Percentiles rank a stretch among this genome's conserved stretches.
Conservation (phyloP, 2,329 filamentous ascomycete species). For the Pseudocercospora macadamiae region DNA sequence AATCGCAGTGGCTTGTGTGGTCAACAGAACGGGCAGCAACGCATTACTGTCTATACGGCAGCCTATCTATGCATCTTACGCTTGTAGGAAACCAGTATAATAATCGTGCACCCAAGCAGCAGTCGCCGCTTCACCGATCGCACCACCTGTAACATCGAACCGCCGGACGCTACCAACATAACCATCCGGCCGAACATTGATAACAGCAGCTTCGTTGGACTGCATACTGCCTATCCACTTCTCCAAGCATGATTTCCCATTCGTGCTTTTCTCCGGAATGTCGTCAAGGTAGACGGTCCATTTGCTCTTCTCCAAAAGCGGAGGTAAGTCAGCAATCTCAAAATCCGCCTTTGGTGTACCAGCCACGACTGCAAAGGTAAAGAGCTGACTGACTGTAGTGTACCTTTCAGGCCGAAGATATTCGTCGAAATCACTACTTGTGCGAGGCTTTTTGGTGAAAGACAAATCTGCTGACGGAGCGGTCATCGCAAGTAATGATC, state of each 20-base stretch:
- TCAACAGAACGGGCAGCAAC: no score
- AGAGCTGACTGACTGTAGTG: slow-evolving; percentile 66
- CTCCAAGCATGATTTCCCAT: slow-evolving; percentile 57
- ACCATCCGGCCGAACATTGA: slow-evolving; percentile 72
- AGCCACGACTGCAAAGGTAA: slow-evolving; percentile 71
- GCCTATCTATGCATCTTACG: neutral
- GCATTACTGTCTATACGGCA: neutral
- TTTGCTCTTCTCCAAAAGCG: slow-evolving; percentile 63
- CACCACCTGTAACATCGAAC: slow-evolving; percentile 39
- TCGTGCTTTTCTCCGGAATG: slow-evolving; percentile 59
- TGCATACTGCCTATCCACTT: slow-evolving; percentile 69
- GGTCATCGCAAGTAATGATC: slow-evolving; percentile 60
- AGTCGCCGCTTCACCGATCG: slow-evolving; percentile 31
- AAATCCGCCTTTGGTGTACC: slow-evolving; percentile 64
- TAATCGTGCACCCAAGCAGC: slow-evolving; percentile 55
- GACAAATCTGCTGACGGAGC: slow-evolving; percentile 63
- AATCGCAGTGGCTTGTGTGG: no score
- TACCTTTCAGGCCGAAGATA: slow-evolving; percentile 71
- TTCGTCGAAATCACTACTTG: slow-evolving; percentile 63
- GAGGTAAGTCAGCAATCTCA: slow-evolving; percentile 67
- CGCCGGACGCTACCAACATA: slow-evolving; percentile 68
- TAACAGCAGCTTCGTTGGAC: slow-evolving; percentile 62
- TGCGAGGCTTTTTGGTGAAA: slow-evolving; percentile 62
- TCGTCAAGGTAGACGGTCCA: slow-evolving; percentile 77
- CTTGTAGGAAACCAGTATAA: slow-evolving; percentile 50